Evolutionary conservation across 345 rosid genomes (phyloP).

Genomic region (Heritiera littoralis): DNA sequence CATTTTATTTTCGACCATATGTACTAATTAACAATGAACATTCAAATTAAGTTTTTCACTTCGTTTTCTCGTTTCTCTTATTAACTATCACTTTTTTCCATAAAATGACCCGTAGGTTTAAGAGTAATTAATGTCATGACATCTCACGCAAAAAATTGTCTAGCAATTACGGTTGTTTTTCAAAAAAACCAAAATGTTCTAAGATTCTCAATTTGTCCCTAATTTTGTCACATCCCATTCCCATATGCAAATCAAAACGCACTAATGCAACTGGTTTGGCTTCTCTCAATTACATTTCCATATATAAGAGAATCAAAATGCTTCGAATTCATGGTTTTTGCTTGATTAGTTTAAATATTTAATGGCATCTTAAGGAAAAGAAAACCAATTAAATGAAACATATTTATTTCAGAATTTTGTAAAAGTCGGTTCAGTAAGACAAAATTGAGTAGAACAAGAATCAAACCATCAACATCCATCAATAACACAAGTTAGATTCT

Average conservation of each 20-base stretch:
- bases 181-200: background rate
- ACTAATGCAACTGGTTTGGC: background rate
- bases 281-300: background rate
- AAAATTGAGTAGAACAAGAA: background rate
- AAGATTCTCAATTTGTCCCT: background rate
- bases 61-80: background rate
- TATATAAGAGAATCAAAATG: background rate
- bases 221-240: background rate
- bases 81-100: too few species aligned
- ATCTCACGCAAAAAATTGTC: background rate
- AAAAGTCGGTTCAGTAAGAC: background rate
- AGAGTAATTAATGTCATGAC: too few species aligned
- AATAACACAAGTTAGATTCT: background rate
- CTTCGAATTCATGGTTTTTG: background rate
- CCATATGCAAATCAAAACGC: background rate
- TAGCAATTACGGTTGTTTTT: background rate
- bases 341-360: background rate
- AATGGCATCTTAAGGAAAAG: background rate
- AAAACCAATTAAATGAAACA: background rate
- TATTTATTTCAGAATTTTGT: background rate
- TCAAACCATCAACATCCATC: background rate
- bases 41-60: background rate
- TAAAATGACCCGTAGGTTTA: too few species aligned
- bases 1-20: too few species aligned
- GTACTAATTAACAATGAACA: background rate